phyloP scores from a whole-genome alignment of 2,329 filamentous ascomycete genomes.

The Stagonosporopsis tanaceti region DNA sequence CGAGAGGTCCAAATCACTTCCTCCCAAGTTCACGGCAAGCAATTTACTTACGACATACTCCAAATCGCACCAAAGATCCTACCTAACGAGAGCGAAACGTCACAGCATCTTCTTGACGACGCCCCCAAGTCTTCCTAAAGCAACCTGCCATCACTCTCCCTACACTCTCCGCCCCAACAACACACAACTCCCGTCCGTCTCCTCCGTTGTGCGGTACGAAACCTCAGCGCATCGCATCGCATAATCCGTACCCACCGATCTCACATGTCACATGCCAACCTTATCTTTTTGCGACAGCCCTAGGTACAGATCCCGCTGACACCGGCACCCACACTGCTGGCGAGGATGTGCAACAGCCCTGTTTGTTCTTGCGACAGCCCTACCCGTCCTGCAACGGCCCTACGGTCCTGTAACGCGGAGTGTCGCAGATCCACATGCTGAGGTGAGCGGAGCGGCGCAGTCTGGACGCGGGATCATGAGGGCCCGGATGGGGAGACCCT shows the following conservation, averaged over 20 bases:
- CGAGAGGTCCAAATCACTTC: no score
- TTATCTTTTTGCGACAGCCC: neutral
- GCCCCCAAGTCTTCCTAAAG: no score
- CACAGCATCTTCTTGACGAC: no score
- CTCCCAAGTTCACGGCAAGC: no score
- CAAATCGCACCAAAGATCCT: no score
- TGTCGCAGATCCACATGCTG: neutral
- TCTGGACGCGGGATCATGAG: neutral
- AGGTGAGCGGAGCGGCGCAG: neutral
- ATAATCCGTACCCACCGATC: neutral
- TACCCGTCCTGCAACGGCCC: neutral
- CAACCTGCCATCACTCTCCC: neutral
- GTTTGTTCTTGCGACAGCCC: slow-evolving; percentile 1
- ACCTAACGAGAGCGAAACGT: no score
- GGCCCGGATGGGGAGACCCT: neutral
- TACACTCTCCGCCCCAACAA: neutral
- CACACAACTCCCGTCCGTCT: neutral
- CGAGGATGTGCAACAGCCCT: neutral
- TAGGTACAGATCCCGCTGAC: neutral
- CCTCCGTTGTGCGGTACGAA: neutral
- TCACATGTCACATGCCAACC: neutral
- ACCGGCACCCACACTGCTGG: neutral
- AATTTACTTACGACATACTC: no score
- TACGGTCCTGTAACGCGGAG: neutral
- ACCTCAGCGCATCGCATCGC: neutral